Base-by-base conservation (phyloP, 306 rosid species). In the Canavalia gladiata region DNA sequence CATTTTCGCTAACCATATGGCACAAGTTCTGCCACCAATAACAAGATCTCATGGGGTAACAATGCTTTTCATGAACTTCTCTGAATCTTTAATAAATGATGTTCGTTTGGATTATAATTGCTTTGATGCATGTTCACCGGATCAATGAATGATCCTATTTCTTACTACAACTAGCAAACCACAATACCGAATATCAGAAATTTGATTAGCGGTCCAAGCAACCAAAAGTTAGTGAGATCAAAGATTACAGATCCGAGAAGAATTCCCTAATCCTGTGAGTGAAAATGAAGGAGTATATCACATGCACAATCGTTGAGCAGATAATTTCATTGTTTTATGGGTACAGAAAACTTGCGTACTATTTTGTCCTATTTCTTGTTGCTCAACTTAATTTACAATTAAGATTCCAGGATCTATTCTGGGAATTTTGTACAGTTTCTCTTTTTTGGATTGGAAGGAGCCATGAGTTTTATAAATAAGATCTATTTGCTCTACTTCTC, bases 21-120 rank as follows among this genome's bases (percentile, higher is more conserved):
- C 80, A 30, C 82, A 78, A 72, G 41, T 73, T 62, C 80, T 74
- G 56, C 86, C 88, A 70, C 85, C 86, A 3, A 75, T 65, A 12
- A 10, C 87, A 55, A 88, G 78, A 78, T 10, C 85, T 57, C 87
- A 82, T 0, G 86, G 84, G 89, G 96, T 92, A 87, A 79, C 59
- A 56, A 68, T 58, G 12, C 65, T 82, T 69, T 71, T 67, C 57
- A 28, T 10, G 11, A 60, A 50, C 43, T 78, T 37, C 31, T 11
- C 56, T 13, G 1, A 77, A 46, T 64, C 76, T 46, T 31, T 60
- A 54, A 37, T 37, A 31, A 75, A 60, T 4, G 33, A 72, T 72
- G 28, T 54, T 31, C 28, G 41, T 50, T 43, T 43, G 47, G 47
- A 43, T 43, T 43, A 3, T 43, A 43, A 4, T 43, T 43, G 47